Evolutionary conservation across 805 yeast species (phyloP).

Genomic region (Lipomyces yamadae): DNA sequence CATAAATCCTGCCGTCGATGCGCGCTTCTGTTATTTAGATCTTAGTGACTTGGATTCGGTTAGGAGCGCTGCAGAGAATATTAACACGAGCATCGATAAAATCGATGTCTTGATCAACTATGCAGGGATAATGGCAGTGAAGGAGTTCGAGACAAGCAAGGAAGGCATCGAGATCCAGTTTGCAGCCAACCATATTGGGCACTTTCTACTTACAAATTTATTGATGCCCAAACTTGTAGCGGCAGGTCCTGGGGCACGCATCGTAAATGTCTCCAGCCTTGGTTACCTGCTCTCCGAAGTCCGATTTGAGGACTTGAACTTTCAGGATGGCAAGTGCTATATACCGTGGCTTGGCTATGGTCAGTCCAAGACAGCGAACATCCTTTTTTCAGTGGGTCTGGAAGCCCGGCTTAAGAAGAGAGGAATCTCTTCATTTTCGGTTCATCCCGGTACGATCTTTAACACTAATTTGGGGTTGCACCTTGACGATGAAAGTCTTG

Average conservation of each 20-base stretch:
- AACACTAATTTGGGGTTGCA: not conserved
- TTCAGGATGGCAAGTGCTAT: not conserved
- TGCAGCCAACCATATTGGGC: slow-evolving; percentile 2
- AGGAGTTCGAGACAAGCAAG: not conserved
- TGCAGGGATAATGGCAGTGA: not conserved
- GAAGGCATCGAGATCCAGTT: slow-evolving; percentile 6
- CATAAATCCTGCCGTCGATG: not conserved
- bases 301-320: too few relatives aligned
- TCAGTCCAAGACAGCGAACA: not conserved
- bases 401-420: not conserved
- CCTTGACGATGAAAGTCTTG: not conserved
- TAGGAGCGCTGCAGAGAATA: not conserved
- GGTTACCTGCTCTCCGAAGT: not conserved
- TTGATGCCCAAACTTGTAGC: not conserved
- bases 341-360: not conserved
- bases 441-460: not conserved
- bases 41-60: not conserved
- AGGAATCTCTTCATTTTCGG: not conserved
- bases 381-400: not conserved
- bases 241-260: not conserved
- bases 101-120: not conserved
- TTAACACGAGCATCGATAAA: not conserved
- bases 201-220: not conserved
- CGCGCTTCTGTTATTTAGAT: not conserved
- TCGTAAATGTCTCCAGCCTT: not conserved